Evolutionary conservation across 2,329 filamentous ascomycete genomes (phyloP).

Genomic region (Colletotrichum sidae): DNA sequence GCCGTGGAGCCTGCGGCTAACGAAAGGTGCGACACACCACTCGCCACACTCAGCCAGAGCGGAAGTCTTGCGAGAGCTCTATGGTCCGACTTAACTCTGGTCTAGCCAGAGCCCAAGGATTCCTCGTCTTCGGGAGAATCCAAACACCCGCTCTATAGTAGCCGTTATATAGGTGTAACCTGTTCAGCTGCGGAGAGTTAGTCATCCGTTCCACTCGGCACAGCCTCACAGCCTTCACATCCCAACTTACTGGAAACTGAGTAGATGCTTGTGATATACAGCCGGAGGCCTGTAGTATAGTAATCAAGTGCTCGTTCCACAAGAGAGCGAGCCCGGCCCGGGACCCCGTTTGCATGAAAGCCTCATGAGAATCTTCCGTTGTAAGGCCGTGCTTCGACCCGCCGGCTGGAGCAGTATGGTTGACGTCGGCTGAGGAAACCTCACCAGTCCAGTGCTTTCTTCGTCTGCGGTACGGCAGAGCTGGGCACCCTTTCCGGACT

Average conservation of each 20-base stretch:
- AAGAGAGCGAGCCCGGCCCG: constrained; percentile 7
- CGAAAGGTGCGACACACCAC: not conserved
- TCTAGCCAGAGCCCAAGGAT: constrained; percentile 13
- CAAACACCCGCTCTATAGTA: constrained; percentile 10
- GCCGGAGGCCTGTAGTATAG: not conserved
- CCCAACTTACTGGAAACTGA: constrained; percentile 26
- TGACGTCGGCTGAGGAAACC: not conserved
- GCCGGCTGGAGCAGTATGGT: not conserved
- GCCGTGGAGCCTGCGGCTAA: constrained; percentile 12
- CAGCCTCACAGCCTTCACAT: constrained; percentile 5
- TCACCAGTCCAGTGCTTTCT: constrained; percentile 54
- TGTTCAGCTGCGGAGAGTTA: constrained; percentile 27
- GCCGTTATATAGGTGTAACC: constrained; percentile 21
- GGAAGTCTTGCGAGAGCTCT: constrained; percentile 1
- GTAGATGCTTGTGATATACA: constrained; percentile 3
- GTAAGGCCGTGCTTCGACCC: constrained; percentile 6
- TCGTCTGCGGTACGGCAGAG: constrained; percentile 41
- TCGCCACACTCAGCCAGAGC: constrained; percentile 11
- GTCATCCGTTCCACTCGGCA: constrained; percentile 7
- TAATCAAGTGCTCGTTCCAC: not conserved
- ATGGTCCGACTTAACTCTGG: constrained; percentile 24
- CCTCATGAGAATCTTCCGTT: constrained; percentile 3
- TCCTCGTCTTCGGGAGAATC: constrained; percentile 14
- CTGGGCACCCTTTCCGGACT: constrained; percentile 43
- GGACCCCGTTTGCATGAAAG: constrained; percentile 6